Conservation (phyloP, 805 yeast species). For the Suhomyces sp. region DNA sequence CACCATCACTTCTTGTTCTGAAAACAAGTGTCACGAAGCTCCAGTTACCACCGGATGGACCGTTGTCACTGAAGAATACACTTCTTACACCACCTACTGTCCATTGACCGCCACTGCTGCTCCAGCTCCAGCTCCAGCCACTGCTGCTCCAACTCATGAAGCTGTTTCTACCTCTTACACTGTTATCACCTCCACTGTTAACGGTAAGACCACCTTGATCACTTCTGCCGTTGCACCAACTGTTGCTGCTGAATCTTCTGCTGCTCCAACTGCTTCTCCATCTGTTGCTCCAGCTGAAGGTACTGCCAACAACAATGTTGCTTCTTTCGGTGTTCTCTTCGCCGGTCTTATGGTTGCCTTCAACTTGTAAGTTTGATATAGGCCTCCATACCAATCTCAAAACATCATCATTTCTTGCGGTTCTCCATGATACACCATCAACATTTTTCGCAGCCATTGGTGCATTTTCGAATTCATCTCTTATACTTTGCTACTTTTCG, state of each 20-base stretch:
- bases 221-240: constrained; percentile 5
- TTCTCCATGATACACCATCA: not conserved
- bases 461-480: not conserved
- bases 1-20: constrained; percentile 37
- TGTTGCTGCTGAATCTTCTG: constrained; percentile 1
- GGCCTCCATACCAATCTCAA: constrained; percentile 1
- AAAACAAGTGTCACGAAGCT: constrained; percentile 24
- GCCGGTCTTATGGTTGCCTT: constrained; percentile 12
- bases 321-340: constrained; percentile 10
- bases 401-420: constrained; percentile 4
- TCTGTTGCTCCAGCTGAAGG: constrained; percentile 8
- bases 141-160: constrained; percentile 5
- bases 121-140: constrained; percentile 3
- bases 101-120: constrained; percentile 19
- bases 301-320: constrained; percentile 9
- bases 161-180: constrained; percentile 5
- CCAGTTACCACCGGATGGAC: constrained; percentile 36
- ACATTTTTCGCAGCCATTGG: not conserved
- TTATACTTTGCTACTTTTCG: too few species aligned
- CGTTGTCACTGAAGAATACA: constrained; percentile 31
- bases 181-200: constrained; percentile 9
- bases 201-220: constrained; percentile 6
- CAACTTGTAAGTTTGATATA: constrained; percentile 9
- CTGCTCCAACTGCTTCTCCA: constrained; percentile 8
- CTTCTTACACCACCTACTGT: constrained; percentile 37